Evolutionary conservation across 495 filamentous ascomycete species (phyloP).

Genomic region (Talaromyces thailandensis): DNA sequence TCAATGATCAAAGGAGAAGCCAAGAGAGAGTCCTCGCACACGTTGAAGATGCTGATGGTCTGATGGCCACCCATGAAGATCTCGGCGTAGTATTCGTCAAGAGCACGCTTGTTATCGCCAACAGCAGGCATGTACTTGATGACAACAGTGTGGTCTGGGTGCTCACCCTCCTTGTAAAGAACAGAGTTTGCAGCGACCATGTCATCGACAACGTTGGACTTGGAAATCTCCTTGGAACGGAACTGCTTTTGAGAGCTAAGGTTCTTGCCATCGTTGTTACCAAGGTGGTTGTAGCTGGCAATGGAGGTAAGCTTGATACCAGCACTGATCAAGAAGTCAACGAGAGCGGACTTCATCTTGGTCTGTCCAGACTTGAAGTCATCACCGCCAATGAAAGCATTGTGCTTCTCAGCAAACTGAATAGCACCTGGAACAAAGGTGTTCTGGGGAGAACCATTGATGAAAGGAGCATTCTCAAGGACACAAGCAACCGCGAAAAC

Average conservation of each 20-base stretch:
- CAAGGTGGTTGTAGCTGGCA: slow-evolving; percentile 98
- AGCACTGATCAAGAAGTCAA: slow-evolving; percentile 97
- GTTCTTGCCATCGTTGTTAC: slow-evolving; percentile 99
- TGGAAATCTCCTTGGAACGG: slow-evolving; percentile 98
- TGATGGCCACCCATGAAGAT: slow-evolving; percentile 99
- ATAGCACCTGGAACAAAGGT: slow-evolving; percentile 94
- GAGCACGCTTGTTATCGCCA: slow-evolving; percentile 96
- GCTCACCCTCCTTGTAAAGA: slow-evolving; percentile 80
- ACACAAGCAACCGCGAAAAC: slow-evolving; percentile 93
- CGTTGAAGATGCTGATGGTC: slow-evolving; percentile 96
- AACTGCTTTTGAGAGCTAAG: slow-evolving; percentile 95
- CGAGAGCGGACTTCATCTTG: slow-evolving; percentile 99
- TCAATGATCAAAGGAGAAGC: slow-evolving; percentile 98
- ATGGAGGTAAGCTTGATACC: slow-evolving; percentile 99
- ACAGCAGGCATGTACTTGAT: slow-evolving; percentile 99
- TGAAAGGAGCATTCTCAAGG: slow-evolving; percentile 84
- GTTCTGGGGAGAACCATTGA: slow-evolving; percentile 99
- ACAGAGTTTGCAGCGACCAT: slow-evolving; percentile 95
- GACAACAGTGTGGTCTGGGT: slow-evolving; percentile 82
- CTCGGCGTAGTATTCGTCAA: slow-evolving; percentile 98
- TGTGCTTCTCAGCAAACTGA: slow-evolving; percentile 78
- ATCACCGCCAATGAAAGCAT: slow-evolving; percentile 91
- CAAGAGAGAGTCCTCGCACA: slow-evolving; percentile 96
- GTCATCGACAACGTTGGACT: slow-evolving; percentile 97
- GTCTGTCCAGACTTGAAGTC: slow-evolving; percentile 99